Base-by-base conservation (phyloP, 441 rosid species). In the Adansonia rubrostipa region DNA sequence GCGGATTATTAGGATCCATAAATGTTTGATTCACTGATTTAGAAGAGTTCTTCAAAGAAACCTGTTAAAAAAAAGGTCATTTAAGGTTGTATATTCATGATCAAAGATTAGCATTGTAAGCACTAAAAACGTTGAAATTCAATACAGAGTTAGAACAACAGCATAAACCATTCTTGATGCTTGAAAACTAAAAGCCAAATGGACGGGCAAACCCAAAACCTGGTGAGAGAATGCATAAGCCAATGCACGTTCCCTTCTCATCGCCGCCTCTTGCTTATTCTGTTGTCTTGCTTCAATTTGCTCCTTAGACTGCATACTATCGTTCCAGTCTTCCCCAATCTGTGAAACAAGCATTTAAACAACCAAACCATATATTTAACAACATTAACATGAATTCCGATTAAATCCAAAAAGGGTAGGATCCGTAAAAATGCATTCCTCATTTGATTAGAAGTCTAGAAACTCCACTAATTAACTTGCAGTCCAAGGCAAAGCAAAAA, bases 181-280 rank as follows among this genome's bases (percentile, higher is more conserved):
- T 28, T 2, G 33, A 28, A 28, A 28, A 28, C 33, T 28, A 28
- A 28, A 28, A 28, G 33, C 33, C 33, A 28, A 28, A 28, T 28
- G 33, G 33, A 28, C 33, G 33, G 33, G 33, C 1, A 28, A 28
- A 28, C 33, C 33, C 50, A 42, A 19, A 83, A 95, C 98, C 95
- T 96, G 99, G 87, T 91, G 97, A 73, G 93, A 90, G 81, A 82
- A 92, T 53, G 99, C 92, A 74, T 96, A 96, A 76, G 98, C 97
- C 90, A 96, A 83, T 7, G 99, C 97, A 69, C 89, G 87, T 78
- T 96, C 98, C 83, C 99, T 85, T 89, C 96, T 94, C 88, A 89
- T 77, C 19, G 97, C 90, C 58, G 97, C 99, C 80, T 90, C 91
- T 82, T 92, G 96, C 81, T 77, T 92, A 80, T 83, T 82, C 76